Conservation (phyloP, 148 eudicot genomes). For the Camellia lanceoleosa region DNA sequence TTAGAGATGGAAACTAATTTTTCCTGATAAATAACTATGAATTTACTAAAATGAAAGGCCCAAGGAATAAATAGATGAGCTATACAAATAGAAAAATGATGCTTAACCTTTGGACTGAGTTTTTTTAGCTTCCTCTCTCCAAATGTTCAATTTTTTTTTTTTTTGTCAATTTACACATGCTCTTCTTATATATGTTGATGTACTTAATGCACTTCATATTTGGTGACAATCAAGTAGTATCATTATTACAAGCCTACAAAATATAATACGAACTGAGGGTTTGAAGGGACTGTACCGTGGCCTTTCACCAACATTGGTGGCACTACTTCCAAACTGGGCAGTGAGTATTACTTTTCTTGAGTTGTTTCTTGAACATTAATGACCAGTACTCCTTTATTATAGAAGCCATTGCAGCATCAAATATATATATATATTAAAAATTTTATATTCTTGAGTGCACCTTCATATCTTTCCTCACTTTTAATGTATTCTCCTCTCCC, state of each 20-base stretch:
- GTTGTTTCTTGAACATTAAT: background rate
- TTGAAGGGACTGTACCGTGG: conserved; percentile 84
- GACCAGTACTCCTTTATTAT: too few species aligned
- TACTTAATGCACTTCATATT: background rate
- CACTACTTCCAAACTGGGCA: conserved; percentile 98
- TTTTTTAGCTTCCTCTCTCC: conserved; percentile 2
- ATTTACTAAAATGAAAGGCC: too few species aligned
- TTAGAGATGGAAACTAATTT: too few species aligned
- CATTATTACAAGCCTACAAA: conserved; percentile 64
- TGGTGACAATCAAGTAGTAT: conserved; percentile 61
- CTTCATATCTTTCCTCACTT: background rate
- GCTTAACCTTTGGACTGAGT: background rate
- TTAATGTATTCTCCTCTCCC: background rate
- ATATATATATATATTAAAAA: background rate
- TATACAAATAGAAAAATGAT: too few species aligned
- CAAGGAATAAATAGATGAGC: too few species aligned
- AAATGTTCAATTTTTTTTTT: background rate
- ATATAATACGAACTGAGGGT: conserved; percentile 73
- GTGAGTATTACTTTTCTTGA: conserved; percentile 41
- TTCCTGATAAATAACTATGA: too few species aligned
- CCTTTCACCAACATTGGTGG: conserved; percentile 85
- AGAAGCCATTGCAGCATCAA: background rate
- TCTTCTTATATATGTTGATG: background rate
- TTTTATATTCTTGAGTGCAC: background rate
- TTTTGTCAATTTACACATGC: background rate